phyloP scores from a whole-genome alignment of 2,329 filamentous ascomycete genomes.

The Cercospora sp. region DNA sequence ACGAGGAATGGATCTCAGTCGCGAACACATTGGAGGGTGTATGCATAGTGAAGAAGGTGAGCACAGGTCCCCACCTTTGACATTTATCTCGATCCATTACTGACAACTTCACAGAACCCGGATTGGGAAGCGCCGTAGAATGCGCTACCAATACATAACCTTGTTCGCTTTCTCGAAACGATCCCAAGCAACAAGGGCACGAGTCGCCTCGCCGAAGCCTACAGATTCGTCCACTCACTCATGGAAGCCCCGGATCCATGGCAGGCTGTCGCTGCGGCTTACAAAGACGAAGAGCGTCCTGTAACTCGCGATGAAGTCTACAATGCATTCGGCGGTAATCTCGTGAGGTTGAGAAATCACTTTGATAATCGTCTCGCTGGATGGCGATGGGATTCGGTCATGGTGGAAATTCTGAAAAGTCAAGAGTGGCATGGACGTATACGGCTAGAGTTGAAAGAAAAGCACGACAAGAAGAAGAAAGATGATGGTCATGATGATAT shows the following conservation, averaged over 20 bases:
- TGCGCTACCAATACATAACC: not conserved
- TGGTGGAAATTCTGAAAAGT: not conserved
- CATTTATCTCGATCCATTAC: too few relatives aligned
- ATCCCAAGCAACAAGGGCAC: not conserved
- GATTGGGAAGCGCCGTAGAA: constrained; percentile 24
- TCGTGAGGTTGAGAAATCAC: not conserved
- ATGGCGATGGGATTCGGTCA: not conserved
- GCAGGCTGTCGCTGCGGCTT: not conserved
- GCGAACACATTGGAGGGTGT: constrained; percentile 90
- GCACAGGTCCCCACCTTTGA: constrained; percentile 29
- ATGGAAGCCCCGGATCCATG: not conserved
- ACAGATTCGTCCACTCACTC: not conserved
- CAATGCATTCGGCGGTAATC: not conserved
- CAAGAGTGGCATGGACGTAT: not conserved
- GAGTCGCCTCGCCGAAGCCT: not conserved
- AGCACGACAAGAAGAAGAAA: not conserved
- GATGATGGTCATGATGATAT: not conserved
- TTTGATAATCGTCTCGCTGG: not conserved
- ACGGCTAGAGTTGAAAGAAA: not conserved
- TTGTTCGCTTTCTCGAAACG: constrained; percentile 1
- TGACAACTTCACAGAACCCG: constrained; percentile 18
- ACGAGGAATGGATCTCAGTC: constrained; percentile 93
- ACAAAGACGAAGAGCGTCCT: not conserved
- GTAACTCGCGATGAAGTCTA: not conserved
- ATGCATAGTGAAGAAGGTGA: constrained; percentile 94